Evolutionary conservation across 495 filamentous ascomycete genomes (phyloP).

Genomic region (Parmelia sp.): DNA sequence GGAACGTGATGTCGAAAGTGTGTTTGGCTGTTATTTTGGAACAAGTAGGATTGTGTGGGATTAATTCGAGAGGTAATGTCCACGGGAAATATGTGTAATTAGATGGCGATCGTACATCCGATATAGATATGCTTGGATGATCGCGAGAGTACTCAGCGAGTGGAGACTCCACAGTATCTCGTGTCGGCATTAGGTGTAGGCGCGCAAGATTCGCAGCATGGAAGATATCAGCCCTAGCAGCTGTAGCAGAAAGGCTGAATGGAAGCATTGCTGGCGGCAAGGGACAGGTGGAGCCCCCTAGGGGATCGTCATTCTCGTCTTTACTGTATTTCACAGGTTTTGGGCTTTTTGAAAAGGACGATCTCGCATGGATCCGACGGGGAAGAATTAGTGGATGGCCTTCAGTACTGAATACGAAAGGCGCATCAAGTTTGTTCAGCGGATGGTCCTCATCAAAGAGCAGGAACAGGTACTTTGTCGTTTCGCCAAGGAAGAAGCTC

Average conservation of each 20-base stretch:
- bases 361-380: conserved; percentile 23
- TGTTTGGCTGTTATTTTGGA: conserved; percentile 53
- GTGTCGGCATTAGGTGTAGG: conserved; percentile 64
- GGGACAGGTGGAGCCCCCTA: conserved; percentile 44
- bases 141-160: conserved; percentile 45
- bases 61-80: conserved; percentile 70
- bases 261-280: conserved; percentile 49
- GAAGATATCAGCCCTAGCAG: conserved; percentile 79
- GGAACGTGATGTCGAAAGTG: conserved; percentile 77
- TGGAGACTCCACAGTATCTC: conserved; percentile 46
- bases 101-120: conserved; percentile 55
- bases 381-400: conserved; percentile 90
- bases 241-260: conserved; percentile 69
- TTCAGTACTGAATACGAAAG: conserved; percentile 92
- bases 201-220: conserved; percentile 83
- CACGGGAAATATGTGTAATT: conserved; percentile 90
- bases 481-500: conserved; percentile 97
- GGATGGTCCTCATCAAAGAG: conserved; percentile 83
- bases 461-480: conserved; percentile 87
- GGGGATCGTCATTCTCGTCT: not conserved
- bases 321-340: not conserved
- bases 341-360: not conserved
- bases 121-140: conserved; percentile 49
- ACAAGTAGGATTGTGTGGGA: conserved; percentile 69
- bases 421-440: conserved; percentile 73